These are phyloP conservation scores for Coelastrella sp. DNA, from an alignment of 139 green algal species.

Conservation along the genomic window DNA sequence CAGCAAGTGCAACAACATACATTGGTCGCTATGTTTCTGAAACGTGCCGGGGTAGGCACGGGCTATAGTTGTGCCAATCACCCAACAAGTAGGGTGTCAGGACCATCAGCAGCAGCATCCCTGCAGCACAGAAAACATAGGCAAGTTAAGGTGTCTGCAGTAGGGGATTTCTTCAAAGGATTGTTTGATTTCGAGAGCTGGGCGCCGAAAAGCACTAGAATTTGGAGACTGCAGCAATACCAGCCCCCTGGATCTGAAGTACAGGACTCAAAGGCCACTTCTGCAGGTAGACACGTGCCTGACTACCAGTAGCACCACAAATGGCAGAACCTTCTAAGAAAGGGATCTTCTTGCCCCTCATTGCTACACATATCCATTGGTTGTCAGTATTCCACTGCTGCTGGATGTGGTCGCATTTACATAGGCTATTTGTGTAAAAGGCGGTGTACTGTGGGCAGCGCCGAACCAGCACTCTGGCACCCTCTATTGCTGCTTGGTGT, in stretches of 20 bases:
- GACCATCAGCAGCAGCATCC: background rate
- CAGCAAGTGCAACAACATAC: background rate
- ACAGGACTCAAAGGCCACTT: background rate
- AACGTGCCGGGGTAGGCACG: background rate
- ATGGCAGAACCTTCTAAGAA: background rate
- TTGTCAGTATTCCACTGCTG: too few relatives aligned
- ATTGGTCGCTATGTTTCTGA: background rate
- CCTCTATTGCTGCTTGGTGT: too few relatives aligned
- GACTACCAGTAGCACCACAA: background rate
- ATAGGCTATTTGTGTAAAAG: too few relatives aligned
- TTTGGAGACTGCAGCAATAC: conserved; percentile 51
- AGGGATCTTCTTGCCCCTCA: background rate
- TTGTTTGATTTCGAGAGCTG: conserved; percentile 46
- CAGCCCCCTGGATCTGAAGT: conserved; percentile 9
- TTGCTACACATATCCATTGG: too few relatives aligned
- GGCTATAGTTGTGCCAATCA: too few relatives aligned
- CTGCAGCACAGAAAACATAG: background rate
- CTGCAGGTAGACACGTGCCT: background rate
- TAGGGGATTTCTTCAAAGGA: conserved; percentile 26
- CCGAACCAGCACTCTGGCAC: too few relatives aligned
- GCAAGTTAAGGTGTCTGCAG: background rate
- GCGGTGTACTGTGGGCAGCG: too few relatives aligned
- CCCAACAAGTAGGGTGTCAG: too few relatives aligned
- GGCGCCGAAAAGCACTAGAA: conserved; percentile 35
- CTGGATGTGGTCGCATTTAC: too few relatives aligned